phyloP scores from a whole-genome alignment of 1,284 basidiomycete species.

The Sanguinoderma infundibulare region DNA sequence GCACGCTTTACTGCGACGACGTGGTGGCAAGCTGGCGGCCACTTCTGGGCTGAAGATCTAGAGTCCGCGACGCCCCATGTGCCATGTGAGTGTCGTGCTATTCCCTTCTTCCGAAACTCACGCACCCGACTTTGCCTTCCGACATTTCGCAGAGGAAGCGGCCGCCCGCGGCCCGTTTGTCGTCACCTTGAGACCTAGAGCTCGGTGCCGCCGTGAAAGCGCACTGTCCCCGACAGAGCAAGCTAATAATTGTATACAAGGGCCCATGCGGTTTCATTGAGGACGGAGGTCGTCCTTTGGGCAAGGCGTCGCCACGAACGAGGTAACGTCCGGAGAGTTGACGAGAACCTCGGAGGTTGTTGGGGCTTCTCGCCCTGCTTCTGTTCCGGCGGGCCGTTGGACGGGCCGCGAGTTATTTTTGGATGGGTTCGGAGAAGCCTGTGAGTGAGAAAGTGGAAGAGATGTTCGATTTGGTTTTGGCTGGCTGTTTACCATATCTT shows the following conservation, averaged over 20 bases:
- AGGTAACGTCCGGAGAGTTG: constrained; percentile 1
- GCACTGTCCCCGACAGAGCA: neutral
- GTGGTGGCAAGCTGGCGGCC: neutral
- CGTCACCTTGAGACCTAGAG: neutral
- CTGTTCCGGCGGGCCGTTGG: neutral
- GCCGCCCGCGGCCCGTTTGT: neutral
- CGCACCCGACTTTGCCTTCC: neutral
- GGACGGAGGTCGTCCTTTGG: neutral
- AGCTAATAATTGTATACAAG: neutral
- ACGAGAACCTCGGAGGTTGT: constrained; percentile 2
- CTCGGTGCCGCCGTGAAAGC: neutral
- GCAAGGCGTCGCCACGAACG: neutral
- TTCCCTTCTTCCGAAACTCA: neutral
- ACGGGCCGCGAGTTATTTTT: neutral
- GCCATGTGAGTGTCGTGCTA: neutral
- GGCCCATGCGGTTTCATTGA: neutral
- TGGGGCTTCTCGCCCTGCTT: neutral
- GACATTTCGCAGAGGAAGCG: neutral
- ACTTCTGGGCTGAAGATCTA: too few species aligned
- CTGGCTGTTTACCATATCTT: neutral
- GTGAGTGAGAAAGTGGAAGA: neutral
- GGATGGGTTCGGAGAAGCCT: neutral
- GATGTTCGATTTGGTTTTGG: neutral
- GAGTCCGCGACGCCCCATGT: too few species aligned
- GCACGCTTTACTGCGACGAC: neutral